Evolutionary conservation across 2,329 filamentous ascomycete genomes (phyloP), one percentile per base, ranked within the genome.

Genomic region (Hypoxylon sp.): DNA sequence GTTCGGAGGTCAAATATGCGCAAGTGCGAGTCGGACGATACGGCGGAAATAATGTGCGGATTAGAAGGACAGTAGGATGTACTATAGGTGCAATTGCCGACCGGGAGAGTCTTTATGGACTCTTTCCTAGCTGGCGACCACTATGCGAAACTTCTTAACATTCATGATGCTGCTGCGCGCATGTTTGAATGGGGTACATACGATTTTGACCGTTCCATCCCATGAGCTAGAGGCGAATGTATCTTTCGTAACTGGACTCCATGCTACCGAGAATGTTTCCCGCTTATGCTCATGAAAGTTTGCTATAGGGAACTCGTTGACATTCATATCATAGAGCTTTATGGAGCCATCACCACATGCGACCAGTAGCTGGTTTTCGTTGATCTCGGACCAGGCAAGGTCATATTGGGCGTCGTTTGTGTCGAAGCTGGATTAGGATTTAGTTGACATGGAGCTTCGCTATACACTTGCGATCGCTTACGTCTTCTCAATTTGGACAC

Each of bases 371-470:
- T 99, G 96, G 81, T 96, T 97, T 83, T 98, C 95, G 83, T 99
- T 94, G 73, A 94, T 89, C 83, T 99, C 96, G 17, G 94, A 97
- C 94, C 96, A 98, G 26, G 94, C 88, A 58, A 96, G 86, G 81
- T 99, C 96, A 81, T 97, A 99, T 71, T 98, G 91, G 48, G 94
- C 93, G 80, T 99, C 96, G 83, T 98, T 97, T 10, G 96, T 99
- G 77, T 98, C 95, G 83, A 95, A 99, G 78, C 92, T 95, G 73
- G 35, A 57, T n/a, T 31, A 13, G 22, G 51, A 14, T 50, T 73
- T 60, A 52, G 54, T 44, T 60, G 17, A 48, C 13, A 13, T 48
- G 11, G 51, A 50, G 44, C 26, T 46, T 11, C 37, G 58, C 50
- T 59, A 52, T 14, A 17, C 3, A 59, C 13, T 31, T 48, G 11